A percentile compares a stretch with the other conserved stretches of the same genome.
phyloP scores from a whole-genome alignment of 2,329 filamentous ascomycete species.

The Colletotrichum sidae region DNA sequence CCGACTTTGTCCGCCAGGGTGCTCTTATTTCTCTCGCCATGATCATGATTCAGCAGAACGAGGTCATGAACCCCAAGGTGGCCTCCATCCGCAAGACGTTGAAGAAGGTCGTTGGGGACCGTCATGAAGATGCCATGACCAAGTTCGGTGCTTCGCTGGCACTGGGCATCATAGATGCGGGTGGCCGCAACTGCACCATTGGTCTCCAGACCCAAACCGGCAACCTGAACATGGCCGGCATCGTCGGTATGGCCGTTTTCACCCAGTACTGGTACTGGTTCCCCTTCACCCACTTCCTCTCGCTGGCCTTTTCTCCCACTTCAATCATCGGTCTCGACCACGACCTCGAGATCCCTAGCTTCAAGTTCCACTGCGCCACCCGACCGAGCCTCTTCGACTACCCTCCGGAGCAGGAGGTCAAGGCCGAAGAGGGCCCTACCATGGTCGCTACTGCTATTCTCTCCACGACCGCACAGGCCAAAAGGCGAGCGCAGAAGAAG shows the following conservation, averaged over 20 bases:
- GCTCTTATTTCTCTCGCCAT: conserved; percentile 94
- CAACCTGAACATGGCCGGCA: conserved; percentile 98
- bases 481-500: conserved; percentile 93
- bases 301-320: conserved; percentile 95
- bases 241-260: conserved; percentile 98
- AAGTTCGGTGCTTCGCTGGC: conserved; percentile 97
- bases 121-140: conserved; percentile 99
- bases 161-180: conserved; percentile 96
- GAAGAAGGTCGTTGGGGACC: conserved; percentile 92
- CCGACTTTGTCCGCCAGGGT: conserved; percentile 97
- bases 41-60: conserved; percentile 99
- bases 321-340: conserved; percentile 95
- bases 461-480: conserved; percentile 96
- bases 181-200: conserved; percentile 98
- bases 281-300: conserved; percentile 97
- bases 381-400: conserved; percentile 97
- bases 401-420: conserved; percentile 94
- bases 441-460: conserved; percentile 95
- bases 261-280: conserved; percentile 99
- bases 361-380: conserved; percentile 96
- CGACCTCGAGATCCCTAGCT: conserved; percentile 90
- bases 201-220: conserved; percentile 97
- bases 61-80: conserved; percentile 98
- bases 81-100: conserved; percentile 90
- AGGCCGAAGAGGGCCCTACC: conserved; percentile 91